These are phyloP conservation scores for sorghum (Sorghum bicolor) DNA, from an alignment of 176 grass and related monocot species.

Conservation along the genomic window DNA sequence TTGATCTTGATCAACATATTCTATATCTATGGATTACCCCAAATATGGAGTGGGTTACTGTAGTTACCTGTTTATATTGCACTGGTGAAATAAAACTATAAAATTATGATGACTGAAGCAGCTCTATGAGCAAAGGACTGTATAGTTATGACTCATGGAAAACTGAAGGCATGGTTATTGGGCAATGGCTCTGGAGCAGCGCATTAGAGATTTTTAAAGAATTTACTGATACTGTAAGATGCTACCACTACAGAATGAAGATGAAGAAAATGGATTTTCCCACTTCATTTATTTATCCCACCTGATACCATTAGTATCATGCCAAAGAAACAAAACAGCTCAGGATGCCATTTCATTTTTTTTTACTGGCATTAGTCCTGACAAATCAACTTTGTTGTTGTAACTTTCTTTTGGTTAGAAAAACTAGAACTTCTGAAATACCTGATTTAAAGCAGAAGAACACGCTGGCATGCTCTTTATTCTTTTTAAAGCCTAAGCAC, in stretches of 20 bases:
- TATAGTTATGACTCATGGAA: neutral
- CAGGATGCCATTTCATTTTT: neutral
- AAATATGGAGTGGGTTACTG: neutral
- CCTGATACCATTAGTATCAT: neutral
- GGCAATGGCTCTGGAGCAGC: neutral
- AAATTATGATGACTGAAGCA: neutral
- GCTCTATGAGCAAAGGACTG: neutral
- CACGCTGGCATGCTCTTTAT: constrained; percentile 9
- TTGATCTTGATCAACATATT: neutral
- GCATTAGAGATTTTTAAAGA: neutral
- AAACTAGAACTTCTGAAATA: constrained; percentile 9
- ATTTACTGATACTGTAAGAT: neutral
- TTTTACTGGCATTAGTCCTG: constrained; percentile 3
- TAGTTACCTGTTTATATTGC: neutral
- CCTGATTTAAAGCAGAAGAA: constrained; percentile 25
- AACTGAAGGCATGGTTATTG: neutral
- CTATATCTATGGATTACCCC: neutral
- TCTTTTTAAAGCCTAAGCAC: constrained; percentile 6
- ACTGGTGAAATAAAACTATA: neutral
- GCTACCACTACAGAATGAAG: neutral
- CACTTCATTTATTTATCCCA: constrained; percentile 7
- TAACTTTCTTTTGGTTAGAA: neutral
- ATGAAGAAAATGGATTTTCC: neutral
- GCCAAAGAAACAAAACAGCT: neutral
- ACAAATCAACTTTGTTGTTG: neutral